phyloP scores from a whole-genome alignment of 306 rosid genomes.

The Rosa persica region DNA sequence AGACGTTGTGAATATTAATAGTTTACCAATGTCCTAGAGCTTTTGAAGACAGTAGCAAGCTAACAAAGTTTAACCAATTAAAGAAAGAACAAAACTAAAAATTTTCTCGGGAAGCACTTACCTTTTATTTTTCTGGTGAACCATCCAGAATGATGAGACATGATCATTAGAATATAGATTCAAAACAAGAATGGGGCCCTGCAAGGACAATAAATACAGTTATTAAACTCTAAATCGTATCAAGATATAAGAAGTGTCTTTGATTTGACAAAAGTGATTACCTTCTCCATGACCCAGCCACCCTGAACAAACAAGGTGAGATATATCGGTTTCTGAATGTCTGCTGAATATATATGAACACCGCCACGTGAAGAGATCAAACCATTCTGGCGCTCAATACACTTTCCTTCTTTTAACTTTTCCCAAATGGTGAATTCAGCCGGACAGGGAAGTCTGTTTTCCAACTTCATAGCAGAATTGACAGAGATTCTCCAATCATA shows the following conservation, averaged over 20 bases:
- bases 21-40: not conserved
- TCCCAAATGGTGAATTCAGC: slow-evolving; percentile 79
- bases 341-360: slow-evolving; percentile 80
- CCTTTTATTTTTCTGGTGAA: slow-evolving; percentile 84
- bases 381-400: slow-evolving; percentile 59
- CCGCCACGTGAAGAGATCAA: slow-evolving; percentile 67
- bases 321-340: slow-evolving; percentile 76
- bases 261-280: slow-evolving; percentile 30
- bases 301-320: slow-evolving; percentile 75
- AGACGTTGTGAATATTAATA: not conserved
- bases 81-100: not conserved
- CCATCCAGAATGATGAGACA: slow-evolving; percentile 84
- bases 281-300: slow-evolving; percentile 98
- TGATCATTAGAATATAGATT: slow-evolving; percentile 67
- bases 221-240: not conserved
- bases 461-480: slow-evolving; percentile 82
- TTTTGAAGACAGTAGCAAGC: not conserved
- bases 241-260: slow-evolving; percentile 2
- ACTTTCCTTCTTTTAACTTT: slow-evolving; percentile 69
- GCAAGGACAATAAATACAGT: slow-evolving; percentile 22
- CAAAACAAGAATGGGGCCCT: slow-evolving; percentile 84
- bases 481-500: slow-evolving; percentile 94
- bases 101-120: slow-evolving; percentile 27
- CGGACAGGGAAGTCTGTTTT: slow-evolving; percentile 89
- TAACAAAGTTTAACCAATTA: not conserved